Base-by-base conservation (phyloP, 225 moss, liverwort and hornwort species). In the Sphagnum contortum region DNA sequence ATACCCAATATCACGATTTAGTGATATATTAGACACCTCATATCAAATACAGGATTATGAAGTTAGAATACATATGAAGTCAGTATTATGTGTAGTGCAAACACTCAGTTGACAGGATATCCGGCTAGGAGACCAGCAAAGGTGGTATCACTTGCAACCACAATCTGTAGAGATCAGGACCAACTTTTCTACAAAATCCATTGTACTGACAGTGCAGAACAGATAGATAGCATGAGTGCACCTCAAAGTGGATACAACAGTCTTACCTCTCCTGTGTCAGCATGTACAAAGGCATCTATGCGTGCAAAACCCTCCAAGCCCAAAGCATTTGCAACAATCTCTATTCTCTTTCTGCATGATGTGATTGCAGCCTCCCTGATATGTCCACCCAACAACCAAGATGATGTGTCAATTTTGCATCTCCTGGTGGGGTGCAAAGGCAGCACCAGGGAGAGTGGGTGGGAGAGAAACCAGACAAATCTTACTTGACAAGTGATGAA, bases 251-350 rank as follows among this genome's bases (percentile, higher is more conserved):
- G 52, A 9, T 52, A 9, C 52, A 52, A 49, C 5, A 47, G 44
- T 48, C 44, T 59, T 64, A 94, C 94, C 85, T 96, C 92, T 79
- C 96, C 92, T 46, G 90, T 90, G 60, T 92, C 92, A 68, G 84
- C 90, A 73, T 96, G 92, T 60, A 96, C 60, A 50, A 96, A 96
- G 5, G 96, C 96, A 76, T 96, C 96, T 44, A 96, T 79, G 47
- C 96, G 88, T 13, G 96, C 96, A 67, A 87, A 80, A n/a, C 96
- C 90, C 68, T 92, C 87, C 44, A 96, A 75, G 58, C 87, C 88
- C 44, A 96, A 70, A 67, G 72, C 78, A 65, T 85, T 87, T 61
- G 96, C 92, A 67, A 92, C 92, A 29, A 74, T 74, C 80, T 85
- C 80, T 64, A 92, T 78, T 72, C 90, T 84, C 49, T 79, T 69